These are phyloP conservation scores for Coelastrella sp. DNA, from an alignment of 139 green algal species.

Conservation along the genomic window DNA sequence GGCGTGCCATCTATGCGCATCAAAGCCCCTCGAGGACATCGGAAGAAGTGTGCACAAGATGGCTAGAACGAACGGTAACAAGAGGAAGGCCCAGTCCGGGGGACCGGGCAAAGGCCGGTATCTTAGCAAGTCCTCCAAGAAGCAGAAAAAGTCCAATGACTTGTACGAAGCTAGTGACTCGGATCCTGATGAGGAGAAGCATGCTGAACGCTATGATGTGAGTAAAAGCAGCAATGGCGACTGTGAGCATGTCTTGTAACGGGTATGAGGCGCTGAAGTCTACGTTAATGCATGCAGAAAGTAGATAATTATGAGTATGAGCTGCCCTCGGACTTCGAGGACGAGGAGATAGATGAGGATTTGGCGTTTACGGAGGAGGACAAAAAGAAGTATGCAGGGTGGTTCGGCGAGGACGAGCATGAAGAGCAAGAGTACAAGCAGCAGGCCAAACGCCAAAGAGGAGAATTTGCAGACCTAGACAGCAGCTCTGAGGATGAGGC, in stretches of 20 bases:
- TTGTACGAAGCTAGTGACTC: constrained; percentile 77
- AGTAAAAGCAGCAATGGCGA: constrained; percentile 44
- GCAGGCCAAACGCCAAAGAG: neutral
- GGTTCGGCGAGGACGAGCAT: constrained; percentile 71
- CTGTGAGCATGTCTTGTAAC: neutral
- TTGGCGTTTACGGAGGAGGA: constrained; percentile 93
- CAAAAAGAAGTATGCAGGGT: constrained; percentile 80
- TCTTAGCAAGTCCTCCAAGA: constrained; percentile 39
- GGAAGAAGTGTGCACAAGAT: neutral
- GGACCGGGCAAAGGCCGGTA: neutral
- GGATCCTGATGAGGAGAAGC: constrained; percentile 70
- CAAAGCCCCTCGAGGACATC: too few species aligned
- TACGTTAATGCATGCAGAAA: constrained; percentile 62
- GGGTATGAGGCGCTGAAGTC: neutral
- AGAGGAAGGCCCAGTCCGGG: constrained; percentile 26
- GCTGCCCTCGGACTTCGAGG: constrained; percentile 90
- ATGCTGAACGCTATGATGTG: constrained; percentile 67
- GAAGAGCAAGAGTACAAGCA: constrained; percentile 41
- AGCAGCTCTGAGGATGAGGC: constrained; percentile 42
- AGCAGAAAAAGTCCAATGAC: constrained; percentile 49
- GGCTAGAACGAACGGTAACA: constrained; percentile 26
- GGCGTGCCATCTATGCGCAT: too few species aligned
- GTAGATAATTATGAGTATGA: constrained; percentile 95
- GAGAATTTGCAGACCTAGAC: constrained; percentile 61
- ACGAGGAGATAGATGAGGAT: constrained; percentile 98